These are phyloP conservation scores for Selaginella moellendorffii DNA, from an alignment of 75 land plant species.

Conservation along the genomic window DNA sequence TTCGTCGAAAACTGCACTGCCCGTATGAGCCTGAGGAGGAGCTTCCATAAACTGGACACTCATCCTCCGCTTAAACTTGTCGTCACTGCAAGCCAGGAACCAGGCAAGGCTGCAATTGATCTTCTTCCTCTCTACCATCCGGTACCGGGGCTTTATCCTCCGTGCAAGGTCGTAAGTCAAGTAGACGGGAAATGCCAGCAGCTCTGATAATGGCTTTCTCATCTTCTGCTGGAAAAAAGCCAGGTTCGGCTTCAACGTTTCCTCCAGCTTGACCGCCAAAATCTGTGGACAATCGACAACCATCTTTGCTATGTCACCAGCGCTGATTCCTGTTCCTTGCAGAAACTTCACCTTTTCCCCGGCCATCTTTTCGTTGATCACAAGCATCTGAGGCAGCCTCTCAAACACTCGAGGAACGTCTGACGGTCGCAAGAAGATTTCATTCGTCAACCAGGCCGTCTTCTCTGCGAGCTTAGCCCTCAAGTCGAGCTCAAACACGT, in stretches of 20 bases:
- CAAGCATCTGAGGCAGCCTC: background rate
- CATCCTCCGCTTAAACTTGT: slow-evolving; percentile 52
- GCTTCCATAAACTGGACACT: slow-evolving; percentile 28
- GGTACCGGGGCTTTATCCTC: background rate
- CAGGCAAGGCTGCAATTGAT: slow-evolving; percentile 1
- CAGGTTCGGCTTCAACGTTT: background rate
- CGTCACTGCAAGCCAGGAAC: slow-evolving; percentile 3
- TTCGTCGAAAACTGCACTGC: background rate
- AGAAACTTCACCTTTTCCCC: background rate
- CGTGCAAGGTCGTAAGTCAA: background rate
- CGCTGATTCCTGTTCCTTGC: background rate
- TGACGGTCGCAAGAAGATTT: slow-evolving; percentile 42
- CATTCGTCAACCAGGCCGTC: slow-evolving; percentile 40
- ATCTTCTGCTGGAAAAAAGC: background rate
- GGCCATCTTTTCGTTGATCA: background rate
- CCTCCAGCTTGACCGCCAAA: background rate
- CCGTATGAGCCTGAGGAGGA: background rate
- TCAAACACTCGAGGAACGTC: background rate
- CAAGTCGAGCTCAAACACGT: slow-evolving; percentile 40
- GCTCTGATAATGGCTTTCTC: background rate
- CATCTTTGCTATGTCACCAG: background rate
- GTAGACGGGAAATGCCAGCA: background rate
- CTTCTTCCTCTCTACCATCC: background rate
- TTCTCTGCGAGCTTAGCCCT: slow-evolving; percentile 34
- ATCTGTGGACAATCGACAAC: slow-evolving; percentile 2